A percentile compares a stretch with the other conserved stretches of the same genome.
Evolutionary conservation across 148 eudicot species (phyloP).

Genomic region (Suaeda aralocaspica): DNA sequence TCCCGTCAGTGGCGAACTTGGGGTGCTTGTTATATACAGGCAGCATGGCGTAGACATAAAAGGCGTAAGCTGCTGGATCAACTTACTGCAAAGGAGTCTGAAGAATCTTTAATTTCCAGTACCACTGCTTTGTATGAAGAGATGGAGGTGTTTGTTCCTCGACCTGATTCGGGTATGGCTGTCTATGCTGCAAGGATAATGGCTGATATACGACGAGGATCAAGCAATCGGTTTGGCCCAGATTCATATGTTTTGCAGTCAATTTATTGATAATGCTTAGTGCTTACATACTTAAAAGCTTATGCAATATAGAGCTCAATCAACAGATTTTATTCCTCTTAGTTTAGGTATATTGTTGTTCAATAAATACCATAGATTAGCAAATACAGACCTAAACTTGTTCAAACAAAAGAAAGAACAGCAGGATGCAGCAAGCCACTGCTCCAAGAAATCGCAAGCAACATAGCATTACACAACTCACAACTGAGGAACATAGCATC

Average conservation of each 20-base stretch:
- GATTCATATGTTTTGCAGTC: constrained; percentile 17
- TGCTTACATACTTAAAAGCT: too few species aligned
- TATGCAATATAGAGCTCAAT: too few species aligned
- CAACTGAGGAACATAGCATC: not conserved
- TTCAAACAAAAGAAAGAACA: too few species aligned
- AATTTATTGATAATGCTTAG: not conserved
- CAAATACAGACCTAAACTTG: too few species aligned
- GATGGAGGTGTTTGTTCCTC: constrained; percentile 23
- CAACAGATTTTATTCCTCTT: too few species aligned
- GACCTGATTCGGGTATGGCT: constrained; percentile 26
- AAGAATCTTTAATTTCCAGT: not conserved
- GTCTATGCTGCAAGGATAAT: constrained; percentile 27
- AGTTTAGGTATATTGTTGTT: too few species aligned
- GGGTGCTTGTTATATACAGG: constrained; percentile 26
- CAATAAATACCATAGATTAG: too few species aligned
- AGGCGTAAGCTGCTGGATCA: constrained; percentile 15
- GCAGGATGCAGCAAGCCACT: too few species aligned
- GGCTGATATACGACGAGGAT: constrained; percentile 23
- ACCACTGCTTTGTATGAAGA: constrained; percentile 14
- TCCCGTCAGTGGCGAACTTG: constrained; percentile 24
- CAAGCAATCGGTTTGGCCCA: constrained; percentile 32
- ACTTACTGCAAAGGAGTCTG: constrained; percentile 12
- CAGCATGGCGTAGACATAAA: constrained; percentile 23
- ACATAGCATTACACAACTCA: not conserved
- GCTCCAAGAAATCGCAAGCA: not conserved